Base-by-base conservation (phyloP, 2,329 filamentous ascomycete genomes). In the Neocatenulostroma microsporum region DNA sequence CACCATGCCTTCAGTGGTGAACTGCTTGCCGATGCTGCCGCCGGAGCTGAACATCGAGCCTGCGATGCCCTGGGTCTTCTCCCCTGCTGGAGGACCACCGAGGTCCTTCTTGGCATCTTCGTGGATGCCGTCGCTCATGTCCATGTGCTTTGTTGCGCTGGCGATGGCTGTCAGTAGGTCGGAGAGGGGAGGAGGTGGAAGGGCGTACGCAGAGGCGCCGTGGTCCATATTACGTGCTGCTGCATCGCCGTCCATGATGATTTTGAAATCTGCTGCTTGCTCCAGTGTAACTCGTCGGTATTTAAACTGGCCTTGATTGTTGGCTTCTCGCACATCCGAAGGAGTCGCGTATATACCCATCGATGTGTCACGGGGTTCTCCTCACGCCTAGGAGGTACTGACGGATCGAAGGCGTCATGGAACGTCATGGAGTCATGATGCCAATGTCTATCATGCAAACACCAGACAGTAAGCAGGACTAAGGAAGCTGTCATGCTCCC, bases 21-120 rank as follows among this genome's bases (percentile, higher is more conserved):
- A 62, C 39, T 56, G 48, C 32, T 53, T 57, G 26, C 60, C 61
- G 21, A 62, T 49, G 10, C 53, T 49, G 4, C 60, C 60, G 7
- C 53, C 36, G 12, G 55, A 48, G 35, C 49, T 42, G 38, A 62
- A 59, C 2, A 45, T 39, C 4, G 46, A 44, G 19, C 40, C 46
- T 27, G 44, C 49, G n/a, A 38, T 40, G 31, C 47, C 47, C 3
- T 44, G 45, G 13, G 47, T 51, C 42, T 54, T 51, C 33, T 50
- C 47, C 34, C 51, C 50, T 18, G 39, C 39, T n/a, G 39, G 37
- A 20, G 43, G 44, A 10, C 38, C 43, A 23, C 43, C 44, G 4
- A 41, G 26, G 21, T 42, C 39, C 14, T 38, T 18, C 32, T 51
- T 48, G 18, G 46, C 36, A 21, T 49, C 40, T 32, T 56, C 53